Evolutionary conservation across 768 basidiomycete genomes (phyloP).

Genomic region (Psilocybe tampanensis): DNA sequence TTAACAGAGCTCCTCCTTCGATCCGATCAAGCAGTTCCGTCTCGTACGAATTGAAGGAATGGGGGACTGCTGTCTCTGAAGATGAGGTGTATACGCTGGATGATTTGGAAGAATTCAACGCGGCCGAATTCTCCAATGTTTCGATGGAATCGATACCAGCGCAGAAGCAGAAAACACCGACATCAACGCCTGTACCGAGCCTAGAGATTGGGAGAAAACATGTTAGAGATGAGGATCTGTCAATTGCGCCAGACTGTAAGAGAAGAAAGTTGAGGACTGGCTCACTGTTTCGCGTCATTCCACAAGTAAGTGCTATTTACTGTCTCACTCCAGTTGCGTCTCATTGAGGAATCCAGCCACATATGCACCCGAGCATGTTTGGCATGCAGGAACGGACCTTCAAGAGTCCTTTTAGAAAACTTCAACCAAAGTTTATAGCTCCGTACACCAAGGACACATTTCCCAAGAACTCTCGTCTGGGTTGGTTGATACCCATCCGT

Average conservation of each 20-base stretch:
- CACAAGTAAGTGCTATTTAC: constrained; percentile 39
- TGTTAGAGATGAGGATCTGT: background rate
- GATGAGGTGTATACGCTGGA: constrained; percentile 38
- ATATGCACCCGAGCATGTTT: constrained; percentile 32
- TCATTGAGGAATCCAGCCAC: constrained; percentile 31
- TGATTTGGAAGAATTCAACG: constrained; percentile 45
- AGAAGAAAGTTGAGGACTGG: constrained; percentile 35
- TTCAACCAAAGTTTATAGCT: constrained; percentile 36
- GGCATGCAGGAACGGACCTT: constrained; percentile 1
- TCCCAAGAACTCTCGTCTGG: constrained; percentile 40
- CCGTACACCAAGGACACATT: constrained; percentile 33
- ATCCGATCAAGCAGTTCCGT: background rate
- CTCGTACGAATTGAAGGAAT: constrained; percentile 29
- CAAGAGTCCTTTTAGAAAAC: constrained; percentile 34
- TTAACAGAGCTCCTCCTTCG: constrained; percentile 1
- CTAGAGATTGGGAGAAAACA: background rate
- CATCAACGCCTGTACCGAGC: background rate
- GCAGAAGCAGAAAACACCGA: background rate
- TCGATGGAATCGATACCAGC: background rate
- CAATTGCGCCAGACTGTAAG: constrained; percentile 24
- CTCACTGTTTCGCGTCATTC: constrained; percentile 40
- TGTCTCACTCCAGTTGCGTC: background rate
- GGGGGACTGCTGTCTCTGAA: constrained; percentile 35
- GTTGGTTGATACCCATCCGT: constrained; percentile 63
- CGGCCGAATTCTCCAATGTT: background rate